A percentile compares a stretch with the other conserved stretches of the same genome.
phyloP scores from a whole-genome alignment of 129 eudicot genomes.

The Glebionis coronaria region DNA sequence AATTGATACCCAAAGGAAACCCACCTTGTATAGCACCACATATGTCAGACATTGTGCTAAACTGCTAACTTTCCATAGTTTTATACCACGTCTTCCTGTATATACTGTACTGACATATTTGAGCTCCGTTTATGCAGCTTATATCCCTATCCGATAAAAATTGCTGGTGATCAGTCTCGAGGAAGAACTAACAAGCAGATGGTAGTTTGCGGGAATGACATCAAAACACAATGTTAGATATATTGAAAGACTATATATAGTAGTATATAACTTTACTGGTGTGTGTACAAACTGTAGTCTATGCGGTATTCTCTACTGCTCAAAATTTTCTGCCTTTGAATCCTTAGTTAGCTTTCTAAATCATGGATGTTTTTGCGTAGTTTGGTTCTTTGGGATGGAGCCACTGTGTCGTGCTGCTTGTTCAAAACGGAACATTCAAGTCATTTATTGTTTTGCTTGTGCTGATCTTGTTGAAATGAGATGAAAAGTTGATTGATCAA shows the following conservation, averaged over 20 bases:
- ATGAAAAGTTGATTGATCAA: neutral
- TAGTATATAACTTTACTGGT: conserved; percentile 22
- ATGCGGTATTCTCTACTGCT: conserved; percentile 33
- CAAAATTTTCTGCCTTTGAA: conserved; percentile 13
- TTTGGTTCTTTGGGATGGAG: conserved; percentile 21
- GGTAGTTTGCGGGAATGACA: conserved; percentile 13
- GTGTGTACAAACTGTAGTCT: conserved; percentile 30
- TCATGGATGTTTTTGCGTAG: conserved; percentile 25
- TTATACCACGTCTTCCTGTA: neutral
- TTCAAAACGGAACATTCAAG: conserved; percentile 8
- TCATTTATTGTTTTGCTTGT: conserved; percentile 3
- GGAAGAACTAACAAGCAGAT: conserved; percentile 15
- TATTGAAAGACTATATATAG: conserved; percentile 6
- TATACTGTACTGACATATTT: conserved; percentile 2
- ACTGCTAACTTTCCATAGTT: conserved; percentile 8
- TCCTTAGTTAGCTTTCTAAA: conserved; percentile 9
- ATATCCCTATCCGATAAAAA: conserved; percentile 49
- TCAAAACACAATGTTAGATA: conserved; percentile 22
- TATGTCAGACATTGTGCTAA: neutral
- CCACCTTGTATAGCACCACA: no score
- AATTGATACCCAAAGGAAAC: no score
- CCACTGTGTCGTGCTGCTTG: conserved; percentile 21
- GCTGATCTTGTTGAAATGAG: conserved; percentile 11
- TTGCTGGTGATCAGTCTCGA: conserved; percentile 33
- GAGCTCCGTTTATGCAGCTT: conserved; percentile 42